These are phyloP conservation scores for Rasamsonia emersonii DNA, from an alignment of 2,329 filamentous ascomycete genomes.

Conservation along the genomic window DNA sequence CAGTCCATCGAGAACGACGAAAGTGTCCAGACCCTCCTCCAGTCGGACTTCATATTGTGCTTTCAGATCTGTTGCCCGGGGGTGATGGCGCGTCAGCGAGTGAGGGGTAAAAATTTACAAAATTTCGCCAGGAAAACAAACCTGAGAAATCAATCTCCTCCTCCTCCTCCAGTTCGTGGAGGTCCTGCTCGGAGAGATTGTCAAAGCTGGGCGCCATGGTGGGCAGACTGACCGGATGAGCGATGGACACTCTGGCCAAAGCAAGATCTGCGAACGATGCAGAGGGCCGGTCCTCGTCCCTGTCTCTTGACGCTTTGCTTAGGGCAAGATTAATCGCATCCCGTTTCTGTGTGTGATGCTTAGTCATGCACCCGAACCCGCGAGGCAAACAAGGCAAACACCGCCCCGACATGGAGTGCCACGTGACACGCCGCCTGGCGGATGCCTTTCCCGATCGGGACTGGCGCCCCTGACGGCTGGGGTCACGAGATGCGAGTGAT, in stretches of 20 bases:
- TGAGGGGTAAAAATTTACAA: conserved; percentile 20
- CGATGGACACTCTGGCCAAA: too few species aligned
- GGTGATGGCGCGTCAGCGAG: conserved; percentile 11
- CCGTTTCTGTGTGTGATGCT: conserved; percentile 13
- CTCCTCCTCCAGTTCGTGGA: conserved; percentile 84
- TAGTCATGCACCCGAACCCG: conserved; percentile 10
- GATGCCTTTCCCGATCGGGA: neutral
- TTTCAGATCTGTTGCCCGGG: conserved; percentile 56
- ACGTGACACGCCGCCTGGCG: conserved; percentile 4
- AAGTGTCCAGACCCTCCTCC: conserved; percentile 91
- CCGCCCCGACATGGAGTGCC: neutral
- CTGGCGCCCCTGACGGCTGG: neutral
- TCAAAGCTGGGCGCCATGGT: conserved; percentile 93
- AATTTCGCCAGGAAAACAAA: conserved; percentile 21
- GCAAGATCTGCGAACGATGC: too few species aligned
- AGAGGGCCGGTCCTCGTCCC: too few species aligned
- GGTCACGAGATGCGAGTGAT: neutral
- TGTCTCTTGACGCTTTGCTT: conserved; percentile 2
- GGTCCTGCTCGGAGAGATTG: conserved; percentile 82
- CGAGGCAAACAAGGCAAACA: conserved; percentile 9
- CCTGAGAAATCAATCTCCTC: conserved; percentile 87
- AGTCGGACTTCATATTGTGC: conserved; percentile 94
- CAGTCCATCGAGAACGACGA: conserved; percentile 91
- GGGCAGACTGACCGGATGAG: conserved; percentile 27
- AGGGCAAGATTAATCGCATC: conserved; percentile 8